Conservation (phyloP, 208 protist species). For the Acanthamoeba lenticulata region DNA sequence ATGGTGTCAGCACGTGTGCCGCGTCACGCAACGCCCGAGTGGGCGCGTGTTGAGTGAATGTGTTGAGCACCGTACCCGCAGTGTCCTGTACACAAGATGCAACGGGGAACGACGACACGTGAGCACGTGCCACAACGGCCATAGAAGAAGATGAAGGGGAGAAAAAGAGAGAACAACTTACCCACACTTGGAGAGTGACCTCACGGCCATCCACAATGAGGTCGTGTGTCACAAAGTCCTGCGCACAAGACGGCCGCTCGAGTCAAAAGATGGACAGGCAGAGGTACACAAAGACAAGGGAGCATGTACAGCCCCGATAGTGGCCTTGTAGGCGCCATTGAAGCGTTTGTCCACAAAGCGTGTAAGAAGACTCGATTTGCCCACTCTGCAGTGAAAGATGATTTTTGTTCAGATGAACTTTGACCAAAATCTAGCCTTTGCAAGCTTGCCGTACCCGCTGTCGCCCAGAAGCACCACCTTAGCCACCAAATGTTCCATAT, state of each 20-base stretch:
- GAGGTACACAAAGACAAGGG: neutral
- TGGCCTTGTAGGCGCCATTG: constrained; percentile 22
- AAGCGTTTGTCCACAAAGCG: constrained; percentile 69
- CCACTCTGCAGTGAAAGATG: neutral
- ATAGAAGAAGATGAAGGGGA: neutral
- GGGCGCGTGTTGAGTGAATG: neutral
- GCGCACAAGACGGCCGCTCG: too few relatives aligned
- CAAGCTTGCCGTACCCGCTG: constrained; percentile 35
- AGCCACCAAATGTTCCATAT: neutral
- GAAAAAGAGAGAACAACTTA: constrained; percentile 5
- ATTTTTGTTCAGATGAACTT: too few relatives aligned
- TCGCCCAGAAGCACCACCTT: constrained; percentile 73
- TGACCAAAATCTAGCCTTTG: too few relatives aligned
- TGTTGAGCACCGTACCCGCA: neutral
- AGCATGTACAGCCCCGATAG: constrained; percentile 71
- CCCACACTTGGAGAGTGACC: constrained; percentile 72
- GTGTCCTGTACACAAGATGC: too few relatives aligned
- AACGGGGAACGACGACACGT: too few relatives aligned
- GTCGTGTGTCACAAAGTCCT: neutral
- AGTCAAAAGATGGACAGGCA: too few relatives aligned
- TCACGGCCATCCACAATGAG: constrained; percentile 2
- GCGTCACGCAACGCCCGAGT: too few relatives aligned
- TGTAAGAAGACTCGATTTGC: constrained; percentile 67
- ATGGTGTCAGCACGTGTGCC: too few relatives aligned
- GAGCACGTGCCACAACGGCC: neutral